Base-by-base conservation (phyloP, 169 alveolate genomes). In the Eimeria falciformis region DNA sequence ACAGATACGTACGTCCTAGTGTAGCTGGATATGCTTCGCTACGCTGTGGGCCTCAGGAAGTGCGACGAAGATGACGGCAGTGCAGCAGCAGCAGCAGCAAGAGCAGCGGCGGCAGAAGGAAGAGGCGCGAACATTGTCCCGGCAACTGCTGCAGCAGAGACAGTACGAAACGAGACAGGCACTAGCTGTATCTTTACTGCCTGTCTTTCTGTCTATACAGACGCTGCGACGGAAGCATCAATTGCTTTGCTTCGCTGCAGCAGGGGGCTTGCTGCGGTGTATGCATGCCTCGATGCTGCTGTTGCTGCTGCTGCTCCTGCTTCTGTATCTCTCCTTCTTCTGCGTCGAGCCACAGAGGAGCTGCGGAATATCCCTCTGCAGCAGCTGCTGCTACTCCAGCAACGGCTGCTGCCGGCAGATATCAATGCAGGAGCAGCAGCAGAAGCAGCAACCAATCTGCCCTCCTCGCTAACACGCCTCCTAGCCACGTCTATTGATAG, bases 251-350 rank as follows among this genome's bases (percentile, higher is more conserved):
- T 75, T 58, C 85, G 6, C 12, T 6, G 65, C 85, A 45, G 29
- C 43, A 46, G 37, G 7, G 40, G 85, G 7, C 62, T 75, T 45
- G 85, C 85, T 45, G 58, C 65, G 2, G 85, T 75, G 66, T 75
- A 40, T 46, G 85, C 85, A 47, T 21, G 73, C 71, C 37, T 55
- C 27, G 69, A 55, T 79, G 89, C 89, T 50, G 89, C 89, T 14
- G 73, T 47, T 29, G 89, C 73, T 79, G 75, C 89, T 53, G 75
- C 89, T 14, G 89, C 55, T 29, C 89, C 73, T 79, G 89, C 89
- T 14, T 23, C 89, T 29, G 89, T 40, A 40, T 47, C 75, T 47
- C 69, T 53, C 29, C 89, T 53, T 69, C 53, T 53, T 69, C 73
- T 53, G 69, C 89, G 55, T 27, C 40, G 65, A 21, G 85, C 89